Evolutionary conservation across 2,329 filamentous ascomycete genomes (phyloP), one percentile per base, ranked within the genome.

Genomic region (Orbilia javanica): DNA sequence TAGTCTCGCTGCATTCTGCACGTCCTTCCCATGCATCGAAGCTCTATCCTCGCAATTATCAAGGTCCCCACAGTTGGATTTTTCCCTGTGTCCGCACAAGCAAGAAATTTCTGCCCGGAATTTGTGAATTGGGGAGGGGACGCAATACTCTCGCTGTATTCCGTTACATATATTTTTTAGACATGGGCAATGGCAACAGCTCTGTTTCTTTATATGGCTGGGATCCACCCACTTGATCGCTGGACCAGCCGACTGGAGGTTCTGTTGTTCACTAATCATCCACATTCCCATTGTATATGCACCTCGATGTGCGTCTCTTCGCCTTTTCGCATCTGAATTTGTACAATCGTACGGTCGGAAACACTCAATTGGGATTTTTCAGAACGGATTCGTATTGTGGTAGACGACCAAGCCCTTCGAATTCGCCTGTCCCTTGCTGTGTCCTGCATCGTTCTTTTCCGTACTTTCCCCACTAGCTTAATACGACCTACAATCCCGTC

Each of bases 221-320:
- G 73, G 72, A 77, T 77, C 73, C 66, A 77, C 73, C 66, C 48
- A 50, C 67, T 62, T 67, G 52, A 66, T 60, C 20, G 66, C 67
- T 71, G 66, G 67, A 67, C 66, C 55, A 27, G 57, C 36, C 27
- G 36, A 20, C 44, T 44, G 60, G 31, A 65, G 27, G 57, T 77
- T 70, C 48, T 39, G 39, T 39, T 71, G 73, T 77, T 77, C 67
- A 77, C 65, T 77, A 70, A 77, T 77, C 73, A 66, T 44, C 27
- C 50, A 63, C 42, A 65, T 62, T 44, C 50, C 50, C 18, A 62
- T 71, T 69, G 64, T 77, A 77, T 77, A 77, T 77, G 73, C 73
- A 77, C 67, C 46, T 71, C 15, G 44, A 71, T 66, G 73, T 71
- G 62, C 60, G 39, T 77, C 52, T 66, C 66, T 70, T 70, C 72